Evolutionary conservation across 2,329 filamentous ascomycete genomes (phyloP).

Genomic region (Curvularia verruculosa): DNA sequence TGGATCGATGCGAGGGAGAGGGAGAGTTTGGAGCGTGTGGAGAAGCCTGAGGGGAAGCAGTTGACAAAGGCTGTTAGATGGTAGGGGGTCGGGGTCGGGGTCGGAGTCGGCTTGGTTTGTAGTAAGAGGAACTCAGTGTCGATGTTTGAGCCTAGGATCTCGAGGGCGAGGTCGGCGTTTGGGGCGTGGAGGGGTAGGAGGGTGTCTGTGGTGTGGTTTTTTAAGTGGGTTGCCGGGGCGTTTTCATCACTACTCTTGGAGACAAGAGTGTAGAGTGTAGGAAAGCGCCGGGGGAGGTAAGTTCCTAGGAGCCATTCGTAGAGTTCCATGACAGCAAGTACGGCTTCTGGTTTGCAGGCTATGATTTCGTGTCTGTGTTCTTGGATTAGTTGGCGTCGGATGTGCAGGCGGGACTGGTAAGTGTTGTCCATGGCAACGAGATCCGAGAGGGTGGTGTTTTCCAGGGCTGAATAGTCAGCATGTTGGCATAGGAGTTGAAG

Average conservation of each 20-base stretch:
- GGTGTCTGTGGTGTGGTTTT: conserved; percentile 55
- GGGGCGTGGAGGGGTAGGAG: conserved; percentile 49
- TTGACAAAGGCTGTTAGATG: conserved; percentile 62
- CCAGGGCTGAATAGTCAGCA: conserved; percentile 53
- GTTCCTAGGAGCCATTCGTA: conserved; percentile 61
- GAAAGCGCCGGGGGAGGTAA: conserved; percentile 65
- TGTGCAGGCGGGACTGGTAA: conserved; percentile 58
- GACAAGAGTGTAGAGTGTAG: conserved; percentile 56
- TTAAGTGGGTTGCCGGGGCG: conserved; percentile 38
- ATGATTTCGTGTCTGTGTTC: conserved; percentile 52
- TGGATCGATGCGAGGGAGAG: conserved; percentile 63
- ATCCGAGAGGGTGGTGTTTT: conserved; percentile 59
- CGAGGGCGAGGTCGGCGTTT: conserved; percentile 51
- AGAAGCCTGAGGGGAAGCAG: conserved; percentile 65
- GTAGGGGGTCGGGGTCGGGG: conserved; percentile 50
- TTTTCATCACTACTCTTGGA: not conserved
- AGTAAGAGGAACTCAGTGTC: conserved; percentile 68
- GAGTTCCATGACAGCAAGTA: conserved; percentile 61
- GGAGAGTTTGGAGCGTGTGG: conserved; percentile 61
- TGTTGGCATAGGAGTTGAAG: not conserved
- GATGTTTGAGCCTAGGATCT: conserved; percentile 58
- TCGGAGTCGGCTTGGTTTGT: conserved; percentile 31
- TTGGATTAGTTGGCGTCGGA: conserved; percentile 57
- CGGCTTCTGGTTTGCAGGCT: conserved; percentile 43
- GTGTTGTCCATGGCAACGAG: conserved; percentile 66